Base-by-base conservation (phyloP, 768 basidiomycete genomes). In the Collybia mongolica region DNA sequence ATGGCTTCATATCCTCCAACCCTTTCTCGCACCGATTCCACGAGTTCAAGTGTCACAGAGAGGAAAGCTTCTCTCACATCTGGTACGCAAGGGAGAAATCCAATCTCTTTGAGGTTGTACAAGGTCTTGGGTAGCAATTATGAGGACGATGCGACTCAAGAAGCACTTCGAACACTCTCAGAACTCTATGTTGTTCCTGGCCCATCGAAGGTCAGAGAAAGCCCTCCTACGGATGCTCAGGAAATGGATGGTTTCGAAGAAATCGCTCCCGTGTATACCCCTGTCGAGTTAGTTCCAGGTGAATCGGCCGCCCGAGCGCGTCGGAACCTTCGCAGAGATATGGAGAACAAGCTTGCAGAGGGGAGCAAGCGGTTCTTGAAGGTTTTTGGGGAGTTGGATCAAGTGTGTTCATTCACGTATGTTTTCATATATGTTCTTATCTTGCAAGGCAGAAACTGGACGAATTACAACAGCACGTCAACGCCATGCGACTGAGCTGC, bases 371-470 rank as follows among this genome's bases (percentile, higher is more conserved):
- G 82, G 55, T 97, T 99, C 65, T 65, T 98, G 48, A 77, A 80
- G 22, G 93, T 90, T 0, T 88, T 98, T 54, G 84, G 84, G 18
- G 86, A 93, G 57, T 93, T 98, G 29, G 90, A 98, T 71, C 78
- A 90, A 71, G 96, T 96, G 65, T 57, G 90, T 80, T 54, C 44
- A 48, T 49, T 52, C 42, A 22, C 18, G 24, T 32, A 32, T 32
- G 32, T 32, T 32, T 32, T 32, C 15, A 36, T 40, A 42, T 53
- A 17, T 46, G 35, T 45, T 22, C 19, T 47, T 6, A 24, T 32
- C 15, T 5, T 26, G 4, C 46, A 38, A 39, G 46, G 19, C 54
- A 99, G 96, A 95, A 90, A 82, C 72, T 99, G 35, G 81, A 84
- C 57, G 81, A 83, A 24, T 70, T 98, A 17, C 86, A 96, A 56